These are phyloP conservation scores for Quercus cerris DNA, from an alignment of 306 rosid genomes.

Conservation along the genomic window DNA sequence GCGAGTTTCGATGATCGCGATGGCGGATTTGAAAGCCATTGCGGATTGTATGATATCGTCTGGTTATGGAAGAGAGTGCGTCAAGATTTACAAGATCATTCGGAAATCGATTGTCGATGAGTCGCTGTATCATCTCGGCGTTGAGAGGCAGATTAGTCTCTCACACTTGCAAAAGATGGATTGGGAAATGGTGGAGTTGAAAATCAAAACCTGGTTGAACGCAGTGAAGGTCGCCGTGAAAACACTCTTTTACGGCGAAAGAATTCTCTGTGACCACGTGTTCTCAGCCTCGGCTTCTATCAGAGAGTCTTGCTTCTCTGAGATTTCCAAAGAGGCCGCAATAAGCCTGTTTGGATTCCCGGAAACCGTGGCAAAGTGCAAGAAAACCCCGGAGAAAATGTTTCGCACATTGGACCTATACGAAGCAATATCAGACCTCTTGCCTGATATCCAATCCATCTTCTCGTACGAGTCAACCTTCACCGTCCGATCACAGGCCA, in stretches of 20 bases:
- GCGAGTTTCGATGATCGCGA: conserved; percentile 30
- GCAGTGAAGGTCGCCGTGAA: conserved; percentile 49
- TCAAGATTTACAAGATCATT: conserved; percentile 36
- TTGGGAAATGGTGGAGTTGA: conserved; percentile 59
- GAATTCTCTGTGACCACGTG: conserved; percentile 49
- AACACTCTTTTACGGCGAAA: conserved; percentile 59
- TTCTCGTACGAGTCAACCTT: conserved; percentile 66
- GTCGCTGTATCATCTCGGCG: conserved; percentile 59
- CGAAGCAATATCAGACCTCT: conserved; percentile 50
- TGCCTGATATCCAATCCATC: conserved; percentile 55
- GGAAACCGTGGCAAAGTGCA: conserved; percentile 64
- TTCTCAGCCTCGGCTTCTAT: conserved; percentile 42
- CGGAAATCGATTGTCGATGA: conserved; percentile 74
- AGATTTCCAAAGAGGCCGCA: conserved; percentile 58
- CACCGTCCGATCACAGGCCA: conserved; percentile 39
- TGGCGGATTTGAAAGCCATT: conserved; percentile 63
- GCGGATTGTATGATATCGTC: conserved; percentile 66
- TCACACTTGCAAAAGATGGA: conserved; percentile 70
- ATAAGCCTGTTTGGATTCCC: conserved; percentile 58
- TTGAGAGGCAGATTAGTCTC: conserved; percentile 39
- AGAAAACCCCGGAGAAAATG: conserved; percentile 74
- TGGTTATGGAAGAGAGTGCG: conserved; percentile 71
- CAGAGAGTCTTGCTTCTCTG: conserved; percentile 54
- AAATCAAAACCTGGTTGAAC: conserved; percentile 62
- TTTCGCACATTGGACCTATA: conserved; percentile 65